Percentiles rank a stretch among this genome's conserved stretches.
These are phyloP conservation scores for Hermanozyma aechmeae DNA, from an alignment of 805 yeast species.

Conservation along the genomic window DNA sequence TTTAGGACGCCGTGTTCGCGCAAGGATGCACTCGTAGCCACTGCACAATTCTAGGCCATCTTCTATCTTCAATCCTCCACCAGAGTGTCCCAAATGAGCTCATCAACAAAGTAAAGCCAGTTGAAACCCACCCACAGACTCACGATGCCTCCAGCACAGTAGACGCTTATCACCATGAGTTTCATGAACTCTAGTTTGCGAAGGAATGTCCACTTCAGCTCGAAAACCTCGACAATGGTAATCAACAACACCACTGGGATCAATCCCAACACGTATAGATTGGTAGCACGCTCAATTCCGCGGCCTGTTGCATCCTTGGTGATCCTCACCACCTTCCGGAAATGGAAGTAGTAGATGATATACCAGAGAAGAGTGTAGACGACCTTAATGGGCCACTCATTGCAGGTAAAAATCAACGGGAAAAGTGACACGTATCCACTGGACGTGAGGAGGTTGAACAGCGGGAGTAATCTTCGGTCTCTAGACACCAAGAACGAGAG, in stretches of 20 bases:
- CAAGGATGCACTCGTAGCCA: neutral
- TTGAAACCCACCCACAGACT: slow-evolving; percentile 82
- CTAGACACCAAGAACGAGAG: slow-evolving; percentile 64
- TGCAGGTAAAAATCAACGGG: slow-evolving; percentile 75
- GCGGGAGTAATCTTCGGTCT: slow-evolving; percentile 62
- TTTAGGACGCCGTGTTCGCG: neutral
- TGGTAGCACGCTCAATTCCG: slow-evolving; percentile 49
- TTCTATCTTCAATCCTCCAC: neutral
- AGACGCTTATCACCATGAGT: slow-evolving; percentile 75
- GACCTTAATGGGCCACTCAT: slow-evolving; percentile 71
- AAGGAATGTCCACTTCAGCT: slow-evolving; percentile 25
- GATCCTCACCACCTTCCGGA: slow-evolving; percentile 58
- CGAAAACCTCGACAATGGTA: slow-evolving; percentile 43
- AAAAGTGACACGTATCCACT: slow-evolving; percentile 84
- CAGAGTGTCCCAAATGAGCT: slow-evolving; percentile 45
- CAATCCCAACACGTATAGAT: slow-evolving; percentile 58
- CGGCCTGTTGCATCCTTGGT: slow-evolving; percentile 28
- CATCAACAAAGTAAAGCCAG: slow-evolving; percentile 84
- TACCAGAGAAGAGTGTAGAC: slow-evolving; percentile 81
- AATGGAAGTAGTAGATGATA: slow-evolving; percentile 61
- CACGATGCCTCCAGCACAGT: slow-evolving; percentile 78
- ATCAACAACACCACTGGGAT: slow-evolving; percentile 47
- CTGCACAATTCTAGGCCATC: neutral
- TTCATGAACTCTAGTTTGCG: slow-evolving; percentile 59
- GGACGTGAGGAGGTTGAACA: slow-evolving; percentile 63